Conservation (phyloP, 2,329 filamentous ascomycete genomes). For the Monilinia laxa region DNA sequence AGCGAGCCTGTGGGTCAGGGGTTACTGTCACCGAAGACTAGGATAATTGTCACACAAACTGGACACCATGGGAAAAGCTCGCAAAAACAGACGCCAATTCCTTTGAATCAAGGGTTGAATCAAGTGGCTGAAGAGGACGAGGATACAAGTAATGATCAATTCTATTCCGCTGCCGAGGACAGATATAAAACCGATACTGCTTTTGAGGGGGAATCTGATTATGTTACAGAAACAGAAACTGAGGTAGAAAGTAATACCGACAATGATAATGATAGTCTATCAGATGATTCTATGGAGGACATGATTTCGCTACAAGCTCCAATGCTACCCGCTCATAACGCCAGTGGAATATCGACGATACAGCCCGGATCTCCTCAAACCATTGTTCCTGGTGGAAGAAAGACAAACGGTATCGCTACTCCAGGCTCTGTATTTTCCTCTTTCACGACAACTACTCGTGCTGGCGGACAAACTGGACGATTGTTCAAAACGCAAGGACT, state of each 20-base stretch:
- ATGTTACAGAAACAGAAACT: constrained; percentile 55
- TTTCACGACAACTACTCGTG: constrained; percentile 80
- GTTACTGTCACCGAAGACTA: constrained; percentile 71
- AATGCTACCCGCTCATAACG: constrained; percentile 71
- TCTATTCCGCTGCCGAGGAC: constrained; percentile 89
- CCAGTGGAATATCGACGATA: constrained; percentile 76
- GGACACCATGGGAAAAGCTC: constrained; percentile 55
- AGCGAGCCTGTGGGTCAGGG: constrained; percentile 95
- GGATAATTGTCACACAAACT: constrained; percentile 74
- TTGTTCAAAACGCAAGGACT: constrained; percentile 83
- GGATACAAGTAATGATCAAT: constrained; percentile 85
- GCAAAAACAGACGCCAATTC: constrained; percentile 48
- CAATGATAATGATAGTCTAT: constrained; percentile 76
- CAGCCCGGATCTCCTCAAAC: constrained; percentile 80
- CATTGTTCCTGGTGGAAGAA: constrained; percentile 51
- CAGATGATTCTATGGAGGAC: constrained; percentile 88
- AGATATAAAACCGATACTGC: constrained; percentile 57
- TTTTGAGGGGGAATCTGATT: constrained; percentile 54
- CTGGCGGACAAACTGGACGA: constrained; percentile 69
- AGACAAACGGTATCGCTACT: constrained; percentile 72
- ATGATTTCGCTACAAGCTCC: constrained; percentile 88
- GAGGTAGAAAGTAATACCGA: constrained; percentile 60
- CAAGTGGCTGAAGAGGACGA: constrained; percentile 65
- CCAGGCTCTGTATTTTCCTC: constrained; percentile 88
- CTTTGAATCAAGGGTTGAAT: constrained; percentile 55